Evolutionary conservation across 2,329 filamentous ascomycete genomes (phyloP), one percentile per base, ranked within the genome.

Genomic region (Colletotrichum sp.): DNA sequence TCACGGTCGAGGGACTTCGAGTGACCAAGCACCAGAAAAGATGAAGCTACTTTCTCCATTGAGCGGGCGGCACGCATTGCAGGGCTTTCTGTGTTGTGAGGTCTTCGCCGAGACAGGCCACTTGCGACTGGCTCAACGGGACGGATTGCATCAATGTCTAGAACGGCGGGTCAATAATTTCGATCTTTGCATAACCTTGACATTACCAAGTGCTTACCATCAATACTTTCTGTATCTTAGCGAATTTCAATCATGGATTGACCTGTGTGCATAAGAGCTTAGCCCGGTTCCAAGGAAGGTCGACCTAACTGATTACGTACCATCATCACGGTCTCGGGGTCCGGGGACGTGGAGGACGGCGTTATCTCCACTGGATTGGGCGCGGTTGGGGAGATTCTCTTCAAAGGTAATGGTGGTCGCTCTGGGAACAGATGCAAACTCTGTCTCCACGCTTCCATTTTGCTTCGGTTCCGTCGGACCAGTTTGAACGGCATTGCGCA

Each of bases 251-350:
- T 62, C 58, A 62, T 62, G 2, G 58, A 38, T n/a, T 62, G 58
- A 3, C 58, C 58, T 62, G 33, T 15, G 31, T 33, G 7, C 21
- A 21, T 15, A 24, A 24, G 33, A 34, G 6, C 18, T 62, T 18
- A 38, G 58, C 58, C 9, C 15, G n/a, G 2, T 21, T 27, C 8
- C 21, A 9, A 2, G 43, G 18, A 24, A 38, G 13, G 18, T 21
- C 13, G 11, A 27, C n/a, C 18, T 13, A 8, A 15, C 8, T 21
- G 15, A 59, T 7, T 73, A 78, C 51, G 4, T 55, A 55, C 81
- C 81, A 62, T 75, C 76, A 21, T 82, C 81, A 16, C 81, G 80
- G 55, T 81, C 81, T n/a, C 81, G 76, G 36, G 81, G 81, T 1
- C 80, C 79, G 7, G 81, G 81, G 11, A 82, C 81, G 29, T 82